phyloP scores from a whole-genome alignment of 2,329 filamentous ascomycete species.

The Stagonosporopsis vannaccii region DNA sequence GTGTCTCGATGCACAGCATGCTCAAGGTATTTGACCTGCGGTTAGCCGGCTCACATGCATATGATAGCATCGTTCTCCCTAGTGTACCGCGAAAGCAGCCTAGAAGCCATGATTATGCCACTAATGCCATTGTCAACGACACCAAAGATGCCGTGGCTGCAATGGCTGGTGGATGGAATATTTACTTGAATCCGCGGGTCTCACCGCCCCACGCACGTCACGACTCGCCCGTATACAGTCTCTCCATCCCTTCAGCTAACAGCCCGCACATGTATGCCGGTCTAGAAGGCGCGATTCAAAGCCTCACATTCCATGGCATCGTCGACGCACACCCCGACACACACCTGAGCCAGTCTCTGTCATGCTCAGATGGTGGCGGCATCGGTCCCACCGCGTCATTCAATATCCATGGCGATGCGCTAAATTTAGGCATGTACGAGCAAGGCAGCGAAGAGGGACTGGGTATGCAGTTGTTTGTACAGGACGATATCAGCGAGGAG shows the following conservation, averaged over 20 bases:
- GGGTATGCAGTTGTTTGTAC: constrained; percentile 51
- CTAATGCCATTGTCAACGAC: constrained; percentile 24
- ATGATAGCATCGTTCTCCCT: constrained; percentile 41
- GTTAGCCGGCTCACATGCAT: constrained; percentile 53
- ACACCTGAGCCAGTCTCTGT: constrained; percentile 30
- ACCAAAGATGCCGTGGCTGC: constrained; percentile 1
- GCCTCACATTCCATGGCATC: constrained; percentile 54
- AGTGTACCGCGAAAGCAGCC: constrained; percentile 5
- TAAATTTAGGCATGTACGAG: constrained; percentile 57
- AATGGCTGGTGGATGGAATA: constrained; percentile 52
- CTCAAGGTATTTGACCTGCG: constrained; percentile 70
- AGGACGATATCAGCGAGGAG: constrained; percentile 45
- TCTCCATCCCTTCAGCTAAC: constrained; percentile 54
- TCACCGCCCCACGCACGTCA: constrained; percentile 25
- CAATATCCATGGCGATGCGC: constrained; percentile 41
- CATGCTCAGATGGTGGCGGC: not conserved
- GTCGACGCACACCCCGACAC: constrained; percentile 55
- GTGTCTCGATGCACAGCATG: constrained; percentile 63
- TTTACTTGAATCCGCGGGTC: constrained; percentile 54
- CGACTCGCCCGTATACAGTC: constrained; percentile 56
- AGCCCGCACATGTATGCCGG: constrained; percentile 58
- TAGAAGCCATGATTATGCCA: constrained; percentile 18
- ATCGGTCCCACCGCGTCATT: constrained; percentile 42
- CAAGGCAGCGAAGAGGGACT: constrained; percentile 46
- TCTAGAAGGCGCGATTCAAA: constrained; percentile 55